Evolutionary conservation across 139 green algal genomes (phyloP), one percentile per base, ranked within the genome.

Genomic region (Nannochloris sp.): DNA sequence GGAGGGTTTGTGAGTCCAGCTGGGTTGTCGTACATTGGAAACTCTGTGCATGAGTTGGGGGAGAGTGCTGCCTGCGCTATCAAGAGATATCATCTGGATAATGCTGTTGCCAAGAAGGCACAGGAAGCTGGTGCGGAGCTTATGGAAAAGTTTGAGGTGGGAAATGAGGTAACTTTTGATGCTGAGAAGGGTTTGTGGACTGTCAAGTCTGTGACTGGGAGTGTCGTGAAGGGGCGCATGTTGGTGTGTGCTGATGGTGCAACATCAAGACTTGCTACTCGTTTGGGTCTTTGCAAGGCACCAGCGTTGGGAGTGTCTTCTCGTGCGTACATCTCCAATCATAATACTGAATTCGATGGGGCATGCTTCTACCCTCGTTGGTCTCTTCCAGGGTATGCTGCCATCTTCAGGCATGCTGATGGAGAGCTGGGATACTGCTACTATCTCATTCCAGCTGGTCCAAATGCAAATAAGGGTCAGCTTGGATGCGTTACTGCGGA

Each of bases 351-450:
- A 66, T 95, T 93, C 73, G 89, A 96, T 46, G 89, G 88, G 53
- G 72, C 84, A 9, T 85, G 80, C 57, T 89, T 89, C 64, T 89
- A 89, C 59, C 71, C 74, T 33, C 67, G 73, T 25, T 85, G 85
- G 83, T 91, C 83, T 16, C 72, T 96, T 65, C 89, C 89, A 0
- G 88, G 86, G 5, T 87, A 87, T 74, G 76, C 70, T 16, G 80
- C 80, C 49, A 87, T 87, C 66, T 87, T 87, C 74, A 82, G 80
- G 64, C 88, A 96, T 72, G 79, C 89, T 55, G 91, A 93, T 56
- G 88, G 93, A 53, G 89, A 95, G 70, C 79, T 96, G 11, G 92
- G 92, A 79, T 93, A 84, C 79, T 96, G 88, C 85, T 96, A 95
- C 75, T 95, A 95, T 79, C 79, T 95, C 20, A 95, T 96, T 59